Percentiles rank a stretch among this genome's conserved stretches.
These are phyloP conservation scores for Podosphaera fusca DNA, from an alignment of 2,329 filamentous ascomycete genomes.

Conservation along the genomic window DNA sequence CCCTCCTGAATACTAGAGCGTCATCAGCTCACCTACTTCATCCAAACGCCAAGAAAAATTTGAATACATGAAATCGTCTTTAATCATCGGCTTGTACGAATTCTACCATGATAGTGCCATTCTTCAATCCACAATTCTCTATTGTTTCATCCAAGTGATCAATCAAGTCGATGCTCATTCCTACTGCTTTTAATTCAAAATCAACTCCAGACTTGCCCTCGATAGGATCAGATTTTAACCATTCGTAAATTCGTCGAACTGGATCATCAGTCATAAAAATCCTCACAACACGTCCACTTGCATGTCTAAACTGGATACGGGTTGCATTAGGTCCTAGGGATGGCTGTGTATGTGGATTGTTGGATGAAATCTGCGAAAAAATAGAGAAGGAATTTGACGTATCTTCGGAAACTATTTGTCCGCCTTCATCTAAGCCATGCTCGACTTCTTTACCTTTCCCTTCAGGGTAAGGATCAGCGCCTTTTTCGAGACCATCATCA, in stretches of 20 bases:
- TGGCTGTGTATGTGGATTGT: slow-evolving; percentile 58
- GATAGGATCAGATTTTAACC: slow-evolving; percentile 74
- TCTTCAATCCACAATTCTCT: slow-evolving; percentile 64
- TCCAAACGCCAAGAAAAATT: neutral
- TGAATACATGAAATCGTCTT: neutral
- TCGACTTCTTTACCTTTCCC: slow-evolving; percentile 27
- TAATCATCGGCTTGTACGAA: slow-evolving; percentile 34
- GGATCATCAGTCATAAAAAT: slow-evolving; percentile 58
- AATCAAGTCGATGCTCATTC: slow-evolving; percentile 70
- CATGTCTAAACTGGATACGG: slow-evolving; percentile 78
- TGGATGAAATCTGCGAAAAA: slow-evolving; percentile 50
- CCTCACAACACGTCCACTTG: slow-evolving; percentile 63
- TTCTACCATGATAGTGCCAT: slow-evolving; percentile 89
- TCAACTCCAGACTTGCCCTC: slow-evolving; percentile 54
- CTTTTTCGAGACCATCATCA: slow-evolving; percentile 70
- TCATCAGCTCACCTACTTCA: no score
- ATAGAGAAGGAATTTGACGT: slow-evolving; percentile 17
- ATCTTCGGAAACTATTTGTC: slow-evolving; percentile 14
- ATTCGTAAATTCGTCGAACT: slow-evolving; percentile 76
- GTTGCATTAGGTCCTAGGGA: slow-evolving; percentile 48
- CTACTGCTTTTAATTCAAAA: slow-evolving; percentile 55
- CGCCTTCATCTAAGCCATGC: slow-evolving; percentile 18
- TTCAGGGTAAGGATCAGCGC: slow-evolving; percentile 26
- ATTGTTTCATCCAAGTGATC: slow-evolving; percentile 51
- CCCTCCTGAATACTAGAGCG: no score